These are phyloP conservation scores for Pestalotiopsis sp. DNA, from an alignment of 2,329 filamentous ascomycete species.

Conservation along the genomic window DNA sequence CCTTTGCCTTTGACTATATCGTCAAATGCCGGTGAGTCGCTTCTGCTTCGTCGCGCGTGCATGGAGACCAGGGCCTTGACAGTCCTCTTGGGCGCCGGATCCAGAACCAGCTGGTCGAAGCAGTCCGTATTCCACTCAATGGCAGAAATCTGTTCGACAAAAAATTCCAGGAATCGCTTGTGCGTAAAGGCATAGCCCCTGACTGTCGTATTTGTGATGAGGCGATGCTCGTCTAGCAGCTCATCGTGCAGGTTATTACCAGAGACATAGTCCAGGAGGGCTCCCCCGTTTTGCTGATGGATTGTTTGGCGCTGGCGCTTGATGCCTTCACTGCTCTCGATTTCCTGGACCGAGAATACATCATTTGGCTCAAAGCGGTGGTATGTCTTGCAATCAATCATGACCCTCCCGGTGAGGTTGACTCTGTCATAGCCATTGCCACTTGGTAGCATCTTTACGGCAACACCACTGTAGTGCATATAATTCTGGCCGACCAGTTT, in stretches of 20 bases:
- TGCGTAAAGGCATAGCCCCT: slow-evolving; percentile 33
- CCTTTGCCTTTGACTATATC: slow-evolving; percentile 21
- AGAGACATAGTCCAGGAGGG: slow-evolving; percentile 24
- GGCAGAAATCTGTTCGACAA: slow-evolving; percentile 10
- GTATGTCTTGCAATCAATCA: slow-evolving; percentile 38
- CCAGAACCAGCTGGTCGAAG: slow-evolving; percentile 24
- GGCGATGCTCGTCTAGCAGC: slow-evolving; percentile 29
- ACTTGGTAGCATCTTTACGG: slow-evolving; percentile 18
- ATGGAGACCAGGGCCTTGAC: slow-evolving; percentile 22
- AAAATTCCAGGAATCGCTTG: slow-evolving; percentile 34
- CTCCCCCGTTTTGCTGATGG: slow-evolving; percentile 12
- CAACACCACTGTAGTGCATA: slow-evolving; percentile 35
- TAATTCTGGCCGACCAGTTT: slow-evolving; percentile 33
- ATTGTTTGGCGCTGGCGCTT: slow-evolving; percentile 20
- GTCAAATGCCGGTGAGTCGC: slow-evolving; percentile 19
- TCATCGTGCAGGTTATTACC: slow-evolving; percentile 19
- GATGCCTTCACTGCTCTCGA: slow-evolving; percentile 17
- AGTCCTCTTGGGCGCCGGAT: slow-evolving; percentile 20
- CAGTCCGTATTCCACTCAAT: slow-evolving; percentile 23
- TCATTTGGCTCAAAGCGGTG: slow-evolving; percentile 31
- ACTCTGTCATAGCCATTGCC: slow-evolving; percentile 23
- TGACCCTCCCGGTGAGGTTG: slow-evolving; percentile 34
- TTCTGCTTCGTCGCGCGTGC: slow-evolving; percentile 17
- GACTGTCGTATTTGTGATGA: slow-evolving; percentile 28
- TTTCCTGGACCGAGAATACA: slow-evolving; percentile 23